Evolutionary conservation across 345 rosid genomes (phyloP), one percentile per base, ranked within the genome.

Genomic region (Arabidopsis arenosa): DNA sequence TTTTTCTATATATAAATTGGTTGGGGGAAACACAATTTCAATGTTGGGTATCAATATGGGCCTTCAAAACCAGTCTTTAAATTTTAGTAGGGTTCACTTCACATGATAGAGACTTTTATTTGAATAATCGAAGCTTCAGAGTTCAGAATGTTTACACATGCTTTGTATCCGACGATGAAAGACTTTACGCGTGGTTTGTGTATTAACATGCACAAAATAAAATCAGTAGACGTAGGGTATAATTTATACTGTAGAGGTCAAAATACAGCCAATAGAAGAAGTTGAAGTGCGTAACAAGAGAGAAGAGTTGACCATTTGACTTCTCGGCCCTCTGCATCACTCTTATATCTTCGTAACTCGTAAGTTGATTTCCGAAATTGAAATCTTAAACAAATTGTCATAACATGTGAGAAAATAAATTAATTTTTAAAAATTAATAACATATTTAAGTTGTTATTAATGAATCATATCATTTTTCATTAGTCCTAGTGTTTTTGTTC

Each of bases 241-340:
- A 37, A 7, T 61, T 28, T 9, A 1, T 18, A 18, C 21, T 18
- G 58, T 6, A 37, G 51, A 69, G 69, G 54, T 63, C 70, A 73
- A 23, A 58, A 48, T 61, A 48, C 32, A 72, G 39, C 40, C 61
- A 61, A 61, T 49, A 37, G 51, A 21, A 48, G 30, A 60, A 48
- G 57, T 47, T 47, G n/a, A 43, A 45, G 28, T 35, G 26, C 15
- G 43, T 36, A 36, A 57, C 62, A 33, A 35, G 14, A 33, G 13
- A 58, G 36, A 17, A 59, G 62, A 39, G 48, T 60, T 60, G 5
- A 39, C 48, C 33, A 60, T 12, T 60, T 40, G 65, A 60, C 32
- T 60, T 60, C 0, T n/a, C 7, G 6, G 23, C 40, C 6, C 52
- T 44, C 15, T 14, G 49, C 7, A 1, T 44, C 7, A 44, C 3